Base-by-base conservation (phyloP, 495 filamentous ascomycete species). In the Hypoxylon fragiforme region DNA sequence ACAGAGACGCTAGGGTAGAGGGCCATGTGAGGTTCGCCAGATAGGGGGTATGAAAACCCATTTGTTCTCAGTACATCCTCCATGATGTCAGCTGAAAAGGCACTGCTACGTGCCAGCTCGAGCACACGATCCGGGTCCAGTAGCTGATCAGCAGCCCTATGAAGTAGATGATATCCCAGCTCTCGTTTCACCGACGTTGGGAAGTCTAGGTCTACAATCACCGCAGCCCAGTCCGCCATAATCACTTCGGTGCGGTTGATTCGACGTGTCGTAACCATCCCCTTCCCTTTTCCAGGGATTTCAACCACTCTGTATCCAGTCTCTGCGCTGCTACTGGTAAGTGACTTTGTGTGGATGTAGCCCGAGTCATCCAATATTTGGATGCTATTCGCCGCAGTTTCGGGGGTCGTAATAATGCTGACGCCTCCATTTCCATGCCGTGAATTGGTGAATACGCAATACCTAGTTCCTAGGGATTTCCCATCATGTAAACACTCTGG, bases 21-120 rank as follows among this genome's bases (percentile, higher is more conserved):
- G 15, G 62, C 68, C 64, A 73, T 70, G 42, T 71, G 69, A 14
- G 57, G 26, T 54, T 50, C 54, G 1, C 52, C 71, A 1, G 57
- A 66, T 2, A 74, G 14, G 7, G 49, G 49, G 2, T 57, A 70
- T 12, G 64, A 44, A 42, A 76, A 76, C 3, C 66, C 65, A 40
- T 76, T 76, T 3, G 73, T 76, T 36, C 71, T 59, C 39, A 74
- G 41, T 2, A 74, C 50, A 41, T 76, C 69, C 57, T 76, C 71
- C 4, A 76, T 36, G 20, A 69, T 65, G 14, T 75, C 69, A 11
- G 42, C 52, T 7, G 63, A 69, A 4, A 63, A 13, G 2, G 50
- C 41, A 30, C 57, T 74, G 36, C 64, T 69, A 39, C 61, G 52
- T n/a, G 67, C 69, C 28, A 74, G 50, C 1, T 45, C 38, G 15